Base-by-base conservation (phyloP, 73 alveolate species). In the Paramecium sexaurelia region DNA sequence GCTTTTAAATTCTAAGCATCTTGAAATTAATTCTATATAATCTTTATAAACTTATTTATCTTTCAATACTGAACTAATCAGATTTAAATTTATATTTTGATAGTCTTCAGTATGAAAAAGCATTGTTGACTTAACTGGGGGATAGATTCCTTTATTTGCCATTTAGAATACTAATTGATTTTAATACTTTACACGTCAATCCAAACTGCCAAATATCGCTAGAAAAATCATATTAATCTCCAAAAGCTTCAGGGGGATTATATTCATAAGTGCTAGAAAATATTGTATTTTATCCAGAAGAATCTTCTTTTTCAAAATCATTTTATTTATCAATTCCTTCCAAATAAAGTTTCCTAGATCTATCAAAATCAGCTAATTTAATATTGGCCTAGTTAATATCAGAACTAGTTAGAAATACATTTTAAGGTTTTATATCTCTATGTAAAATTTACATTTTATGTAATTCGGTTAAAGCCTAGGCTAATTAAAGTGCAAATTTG, bases 181-280 rank as follows among this genome's bases (percentile, higher is more conserved):
- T 73, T 36, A 73, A 33, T 35, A 66, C 1, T 33, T 36, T 73
- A 73, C 87, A 73, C n/a, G 57, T 78, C 36, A 78, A 26, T 40
- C 90, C 90, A 43, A 78, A 45, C 41, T 78, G 47, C 90, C 90
- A 78, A 3, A 78, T 20, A 17, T 78, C 90, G n/a, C 75, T 40
- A 6, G 68, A 26, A 27, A 19, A 78, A 78, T 10, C 41, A 78
- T 78, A 78, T 1, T 40, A 7, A 6, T 17, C 22, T 29, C 45
- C 17, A 10, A 56, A 56, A 29, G 75, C 20, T 78, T 78, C 90
- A 24, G 90, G 90, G 5, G 90, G 75, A 41, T 78, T 61, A 41
- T 26, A 78, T 19, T 45, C 29, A 24, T 39, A 78, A 20, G 75
- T 41, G 19, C 71, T 45, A 24, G 43, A 26, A 7, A 41, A 43